Evolutionary conservation across 768 basidiomycete species (phyloP).

Genomic region (Coprinopsis sp.): DNA sequence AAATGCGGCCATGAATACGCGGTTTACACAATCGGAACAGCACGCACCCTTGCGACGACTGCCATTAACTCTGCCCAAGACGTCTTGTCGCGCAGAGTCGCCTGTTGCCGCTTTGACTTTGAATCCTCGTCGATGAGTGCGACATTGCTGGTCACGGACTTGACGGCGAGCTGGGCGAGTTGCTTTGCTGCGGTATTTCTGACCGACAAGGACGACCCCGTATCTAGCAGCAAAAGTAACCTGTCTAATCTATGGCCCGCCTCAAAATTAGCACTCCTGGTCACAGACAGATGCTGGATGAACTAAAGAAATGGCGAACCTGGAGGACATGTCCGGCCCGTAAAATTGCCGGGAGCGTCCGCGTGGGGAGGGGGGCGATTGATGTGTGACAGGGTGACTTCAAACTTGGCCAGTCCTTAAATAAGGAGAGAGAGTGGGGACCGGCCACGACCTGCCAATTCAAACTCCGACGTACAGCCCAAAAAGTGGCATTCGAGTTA

Average conservation of each 20-base stretch:
- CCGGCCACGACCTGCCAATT: too few species aligned
- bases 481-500: too few species aligned
- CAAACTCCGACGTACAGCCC: too few species aligned
- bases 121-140: conserved; percentile 70
- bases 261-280: not conserved
- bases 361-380: too few species aligned
- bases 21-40: not conserved
- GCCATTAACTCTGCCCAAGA: conserved; percentile 91
- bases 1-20: conserved; percentile 10
- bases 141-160: conserved; percentile 80
- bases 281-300: not conserved
- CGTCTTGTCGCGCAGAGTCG: conserved; percentile 55
- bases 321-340: too few species aligned
- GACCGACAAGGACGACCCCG: conserved; percentile 86
- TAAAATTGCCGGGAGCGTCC: too few species aligned
- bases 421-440: too few species aligned
- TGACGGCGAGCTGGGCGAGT: conserved; percentile 84
- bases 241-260: conserved; percentile 95
- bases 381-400: too few species aligned
- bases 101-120: conserved; percentile 58
- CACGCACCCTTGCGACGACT: conserved; percentile 79
- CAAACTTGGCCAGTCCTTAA: too few species aligned
- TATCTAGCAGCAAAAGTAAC: conserved; percentile 91
- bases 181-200: conserved; percentile 96
- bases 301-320: too few species aligned